Evolutionary conservation across 2,329 filamentous ascomycete genomes (phyloP).

Genomic region (Nemania diffusa): DNA sequence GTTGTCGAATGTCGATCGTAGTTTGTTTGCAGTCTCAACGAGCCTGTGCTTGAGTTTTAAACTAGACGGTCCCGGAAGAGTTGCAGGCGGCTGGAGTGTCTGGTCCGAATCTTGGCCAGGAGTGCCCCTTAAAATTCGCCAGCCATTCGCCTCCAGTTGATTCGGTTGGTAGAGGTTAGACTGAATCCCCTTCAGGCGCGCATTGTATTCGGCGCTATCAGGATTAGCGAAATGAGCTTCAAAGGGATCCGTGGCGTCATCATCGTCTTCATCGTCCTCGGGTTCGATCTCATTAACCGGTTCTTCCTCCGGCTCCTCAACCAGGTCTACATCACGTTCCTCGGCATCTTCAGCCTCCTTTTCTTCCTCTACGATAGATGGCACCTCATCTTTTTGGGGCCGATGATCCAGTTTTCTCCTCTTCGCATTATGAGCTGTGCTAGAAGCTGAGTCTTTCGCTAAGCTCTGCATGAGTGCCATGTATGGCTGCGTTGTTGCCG

Average conservation of each 20-base stretch:
- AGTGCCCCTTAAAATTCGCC: slow-evolving; percentile 59
- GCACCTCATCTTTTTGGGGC: slow-evolving; percentile 36
- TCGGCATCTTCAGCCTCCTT: slow-evolving; percentile 50
- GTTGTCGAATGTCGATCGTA: slow-evolving; percentile 67
- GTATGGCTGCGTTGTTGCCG: slow-evolving; percentile 60
- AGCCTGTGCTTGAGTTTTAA: slow-evolving; percentile 78
- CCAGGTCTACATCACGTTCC: slow-evolving; percentile 54
- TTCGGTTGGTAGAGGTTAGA: slow-evolving; percentile 62
- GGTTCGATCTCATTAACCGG: slow-evolving; percentile 50
- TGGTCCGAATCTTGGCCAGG: slow-evolving; percentile 55
- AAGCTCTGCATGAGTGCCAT: slow-evolving; percentile 68
- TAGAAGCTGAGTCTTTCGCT: slow-evolving; percentile 57
- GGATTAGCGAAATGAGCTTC: slow-evolving; percentile 80
- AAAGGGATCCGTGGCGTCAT: slow-evolving; percentile 74
- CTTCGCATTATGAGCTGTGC: slow-evolving; percentile 61
- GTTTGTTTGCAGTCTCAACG: slow-evolving; percentile 61
- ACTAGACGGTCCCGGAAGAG: slow-evolving; percentile 55
- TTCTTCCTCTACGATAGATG: slow-evolving; percentile 40
- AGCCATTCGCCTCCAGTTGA: slow-evolving; percentile 58
- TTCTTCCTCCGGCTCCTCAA: slow-evolving; percentile 62
- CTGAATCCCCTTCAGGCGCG: slow-evolving; percentile 62
- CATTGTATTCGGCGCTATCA: slow-evolving; percentile 68
- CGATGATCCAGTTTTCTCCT: slow-evolving; percentile 65
- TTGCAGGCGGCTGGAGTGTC: slow-evolving; percentile 49
- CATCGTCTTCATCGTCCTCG: slow-evolving; percentile 59